These are phyloP conservation scores for Aspergillus sp. DNA, from an alignment of 2,329 filamentous ascomycete genomes.

Conservation along the genomic window DNA sequence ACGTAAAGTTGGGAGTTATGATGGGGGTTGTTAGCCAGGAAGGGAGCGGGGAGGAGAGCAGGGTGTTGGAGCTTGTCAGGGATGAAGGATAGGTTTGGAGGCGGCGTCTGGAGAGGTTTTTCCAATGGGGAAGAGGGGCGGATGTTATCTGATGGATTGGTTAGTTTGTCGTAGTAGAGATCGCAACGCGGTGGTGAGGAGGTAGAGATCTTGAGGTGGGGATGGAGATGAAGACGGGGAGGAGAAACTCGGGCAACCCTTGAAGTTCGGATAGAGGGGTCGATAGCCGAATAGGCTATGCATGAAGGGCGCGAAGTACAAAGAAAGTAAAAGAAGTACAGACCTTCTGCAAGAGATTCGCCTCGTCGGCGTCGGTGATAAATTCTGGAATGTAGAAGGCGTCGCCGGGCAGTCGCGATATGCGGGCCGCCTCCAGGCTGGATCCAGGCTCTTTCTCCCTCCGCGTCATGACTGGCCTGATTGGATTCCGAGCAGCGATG, in stretches of 20 bases:
- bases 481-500: neutral
- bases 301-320: too few species aligned
- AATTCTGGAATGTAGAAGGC: slow-evolving; percentile 89
- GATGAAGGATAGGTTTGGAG: slow-evolving; percentile 89
- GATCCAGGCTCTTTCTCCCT: neutral
- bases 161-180: neutral
- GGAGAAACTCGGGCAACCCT: neutral
- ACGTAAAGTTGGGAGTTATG: slow-evolving; percentile 53
- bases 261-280: too few species aligned
- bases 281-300: neutral
- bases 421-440: slow-evolving; percentile 31
- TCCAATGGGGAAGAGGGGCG: slow-evolving; percentile 77
- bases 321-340: neutral
- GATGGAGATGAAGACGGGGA: neutral
- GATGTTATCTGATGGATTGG: slow-evolving; percentile 41
- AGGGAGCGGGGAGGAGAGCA: slow-evolving; percentile 72
- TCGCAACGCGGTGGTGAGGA: neutral
- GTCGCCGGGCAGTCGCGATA: slow-evolving; percentile 32
- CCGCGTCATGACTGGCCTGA: neutral
- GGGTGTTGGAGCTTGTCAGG: slow-evolving; percentile 69
- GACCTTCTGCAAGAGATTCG: slow-evolving; percentile 68
- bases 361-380: slow-evolving; percentile 73
- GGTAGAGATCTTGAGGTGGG: neutral
- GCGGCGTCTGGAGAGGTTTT: slow-evolving; percentile 79
- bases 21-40: slow-evolving; percentile 72